Conservation (phyloP, 805 yeast genomes). For the Saturnispora saitoi region DNA sequence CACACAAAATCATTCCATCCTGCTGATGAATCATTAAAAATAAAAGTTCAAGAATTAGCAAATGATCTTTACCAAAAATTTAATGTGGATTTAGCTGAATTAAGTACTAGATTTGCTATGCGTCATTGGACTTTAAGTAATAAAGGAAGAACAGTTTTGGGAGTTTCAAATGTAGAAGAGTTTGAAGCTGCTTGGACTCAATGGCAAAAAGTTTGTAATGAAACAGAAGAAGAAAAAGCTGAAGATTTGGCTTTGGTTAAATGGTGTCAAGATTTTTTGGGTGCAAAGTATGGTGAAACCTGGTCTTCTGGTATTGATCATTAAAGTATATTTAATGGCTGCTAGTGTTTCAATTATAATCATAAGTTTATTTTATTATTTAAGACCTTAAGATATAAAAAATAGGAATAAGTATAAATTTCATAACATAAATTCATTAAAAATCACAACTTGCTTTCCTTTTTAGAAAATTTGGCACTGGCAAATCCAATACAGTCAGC, state of each 20-base stretch:
- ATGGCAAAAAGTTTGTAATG: constrained; percentile 40
- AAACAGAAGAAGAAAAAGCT: constrained; percentile 23
- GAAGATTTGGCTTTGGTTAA: constrained; percentile 37
- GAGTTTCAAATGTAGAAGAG: constrained; percentile 60
- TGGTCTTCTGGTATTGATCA: constrained; percentile 41
- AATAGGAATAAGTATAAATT: not conserved
- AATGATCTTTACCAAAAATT: constrained; percentile 28
- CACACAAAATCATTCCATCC: constrained; percentile 77
- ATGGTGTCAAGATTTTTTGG: constrained; percentile 38
- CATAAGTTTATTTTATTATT: no score
- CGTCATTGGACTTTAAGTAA: constrained; percentile 40
- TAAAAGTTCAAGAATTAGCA: constrained; percentile 41
- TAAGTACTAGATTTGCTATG: constrained; percentile 72
- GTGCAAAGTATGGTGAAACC: constrained; percentile 49
- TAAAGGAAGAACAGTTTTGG: constrained; percentile 63
- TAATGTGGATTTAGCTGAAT: constrained; percentile 64
- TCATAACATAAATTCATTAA: not conserved
- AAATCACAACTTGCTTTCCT: constrained; percentile 5
- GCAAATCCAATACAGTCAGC: constrained; percentile 69
- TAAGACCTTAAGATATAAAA: not conserved
- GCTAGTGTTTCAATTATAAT: no score
- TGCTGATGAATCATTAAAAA: constrained; percentile 49
- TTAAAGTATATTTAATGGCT: not conserved
- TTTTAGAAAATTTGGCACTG: constrained; percentile 47
- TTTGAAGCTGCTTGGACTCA: constrained; percentile 52